Evolutionary conservation across 495 filamentous ascomycete genomes (phyloP).

Genomic region (Aspergillus sclerotiicarbonarius): DNA sequence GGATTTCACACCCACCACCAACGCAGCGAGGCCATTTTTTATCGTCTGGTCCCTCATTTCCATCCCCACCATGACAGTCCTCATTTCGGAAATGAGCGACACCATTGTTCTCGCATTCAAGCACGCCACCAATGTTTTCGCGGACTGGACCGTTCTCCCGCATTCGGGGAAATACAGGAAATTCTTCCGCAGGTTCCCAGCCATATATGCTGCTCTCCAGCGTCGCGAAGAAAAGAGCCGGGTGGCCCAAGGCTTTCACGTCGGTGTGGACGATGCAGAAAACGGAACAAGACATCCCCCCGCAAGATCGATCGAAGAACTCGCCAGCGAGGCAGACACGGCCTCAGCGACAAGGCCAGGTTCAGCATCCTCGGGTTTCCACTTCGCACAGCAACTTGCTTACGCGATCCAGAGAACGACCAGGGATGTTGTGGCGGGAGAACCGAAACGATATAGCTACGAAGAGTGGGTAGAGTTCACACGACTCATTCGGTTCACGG

Average conservation of each 20-base stretch:
- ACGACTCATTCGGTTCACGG: constrained; percentile 57
- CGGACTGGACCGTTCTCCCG: constrained; percentile 58
- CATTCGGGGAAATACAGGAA: constrained; percentile 46
- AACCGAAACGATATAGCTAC: constrained; percentile 52
- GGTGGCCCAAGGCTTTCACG: constrained; percentile 46
- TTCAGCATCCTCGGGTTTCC: constrained; percentile 26
- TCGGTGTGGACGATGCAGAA: constrained; percentile 29
- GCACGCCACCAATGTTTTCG: constrained; percentile 49
- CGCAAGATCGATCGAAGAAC: constrained; percentile 35
- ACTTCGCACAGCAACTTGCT: constrained; percentile 52
- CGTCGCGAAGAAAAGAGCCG: constrained; percentile 38
- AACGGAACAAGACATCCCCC: neutral
- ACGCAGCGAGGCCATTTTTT: constrained; percentile 78
- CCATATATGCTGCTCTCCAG: constrained; percentile 39
- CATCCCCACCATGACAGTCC: constrained; percentile 66
- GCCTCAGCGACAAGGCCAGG: neutral
- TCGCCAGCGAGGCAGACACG: constrained; percentile 30
- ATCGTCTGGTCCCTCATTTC: constrained; percentile 77
- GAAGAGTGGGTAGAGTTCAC: constrained; percentile 67
- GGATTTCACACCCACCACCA: constrained; percentile 69
- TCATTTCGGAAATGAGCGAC: constrained; percentile 63
- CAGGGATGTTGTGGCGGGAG: constrained; percentile 40
- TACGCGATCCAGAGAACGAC: constrained; percentile 52
- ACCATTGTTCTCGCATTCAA: constrained; percentile 60
- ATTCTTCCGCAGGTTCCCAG: constrained; percentile 42